Conservation (phyloP, 2,329 filamentous ascomycete species). For the Capronia epimyces region DNA sequence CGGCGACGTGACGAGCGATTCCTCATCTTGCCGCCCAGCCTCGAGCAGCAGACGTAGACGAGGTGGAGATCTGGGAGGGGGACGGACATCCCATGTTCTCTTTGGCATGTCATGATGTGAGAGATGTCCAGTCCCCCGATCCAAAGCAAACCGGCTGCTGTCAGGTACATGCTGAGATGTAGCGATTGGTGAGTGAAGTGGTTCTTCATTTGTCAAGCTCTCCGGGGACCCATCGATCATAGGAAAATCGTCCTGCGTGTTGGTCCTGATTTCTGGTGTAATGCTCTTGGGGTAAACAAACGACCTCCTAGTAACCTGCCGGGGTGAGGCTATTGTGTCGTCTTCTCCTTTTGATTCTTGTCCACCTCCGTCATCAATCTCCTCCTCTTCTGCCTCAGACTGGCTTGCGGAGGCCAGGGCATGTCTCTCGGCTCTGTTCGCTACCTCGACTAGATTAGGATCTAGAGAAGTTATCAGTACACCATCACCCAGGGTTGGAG, state of each 20-base stretch:
- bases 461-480: slow-evolving; percentile 63
- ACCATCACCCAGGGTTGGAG: slow-evolving; percentile 53
- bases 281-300: background rate
- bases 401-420: slow-evolving; percentile 46
- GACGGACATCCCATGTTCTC: slow-evolving; percentile 6
- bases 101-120: background rate
- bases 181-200: background rate
- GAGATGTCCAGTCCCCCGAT: background rate
- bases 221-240: slow-evolving; percentile 15
- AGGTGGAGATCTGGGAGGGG: slow-evolving; percentile 6
- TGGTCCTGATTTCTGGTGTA: background rate
- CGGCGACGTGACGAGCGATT: slow-evolving; percentile 31
- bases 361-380: slow-evolving; percentile 33
- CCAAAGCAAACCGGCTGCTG: background rate
- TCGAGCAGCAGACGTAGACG: slow-evolving; percentile 7
- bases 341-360: background rate
- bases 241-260: slow-evolving; percentile 16
- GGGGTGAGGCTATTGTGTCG: background rate
- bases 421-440: slow-evolving; percentile 50
- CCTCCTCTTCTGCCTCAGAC: slow-evolving; percentile 42
- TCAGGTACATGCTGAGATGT: background rate
- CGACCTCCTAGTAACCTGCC: background rate
- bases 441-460: slow-evolving; percentile 61
- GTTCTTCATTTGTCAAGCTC: background rate
- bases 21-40: slow-evolving; percentile 15